Evolutionary conservation across 169 alveolate genomes (phyloP).

Genomic region (Eimeria praecox): DNA sequence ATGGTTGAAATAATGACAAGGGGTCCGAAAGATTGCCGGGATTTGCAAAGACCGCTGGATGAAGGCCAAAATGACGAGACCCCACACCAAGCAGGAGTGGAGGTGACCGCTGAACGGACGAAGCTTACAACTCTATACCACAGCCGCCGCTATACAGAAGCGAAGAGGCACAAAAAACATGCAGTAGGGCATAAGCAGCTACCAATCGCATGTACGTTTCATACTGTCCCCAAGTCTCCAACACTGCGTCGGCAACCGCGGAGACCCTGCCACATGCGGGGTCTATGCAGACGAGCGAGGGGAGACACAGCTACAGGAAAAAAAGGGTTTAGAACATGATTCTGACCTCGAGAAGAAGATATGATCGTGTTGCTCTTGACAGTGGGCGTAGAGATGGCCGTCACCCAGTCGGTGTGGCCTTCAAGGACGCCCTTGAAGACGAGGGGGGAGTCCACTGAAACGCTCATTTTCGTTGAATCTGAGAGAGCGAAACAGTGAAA

Average conservation of each 20-base stretch:
- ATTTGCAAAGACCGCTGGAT: not conserved
- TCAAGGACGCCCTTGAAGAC: conserved; percentile 91
- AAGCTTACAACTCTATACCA: no score
- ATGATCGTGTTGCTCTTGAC: conserved; percentile 93
- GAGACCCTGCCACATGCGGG: not conserved
- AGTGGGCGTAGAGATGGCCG: conserved; percentile 96
- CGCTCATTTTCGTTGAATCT: conserved; percentile 68
- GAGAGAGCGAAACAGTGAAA: conserved; percentile 72
- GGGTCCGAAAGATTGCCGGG: not conserved
- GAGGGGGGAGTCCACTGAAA: conserved; percentile 79
- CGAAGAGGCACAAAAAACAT: not conserved
- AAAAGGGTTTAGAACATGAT: not conserved
- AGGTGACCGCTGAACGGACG: not conserved
- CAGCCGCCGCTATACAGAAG: not conserved
- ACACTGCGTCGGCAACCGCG: conserved; percentile 18
- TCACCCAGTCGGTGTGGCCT: conserved; percentile 97
- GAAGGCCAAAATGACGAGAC: not conserved
- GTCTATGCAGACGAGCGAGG: not conserved
- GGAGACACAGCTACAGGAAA: not conserved
- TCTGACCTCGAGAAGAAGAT: conserved; percentile 95
- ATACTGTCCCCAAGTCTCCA: not conserved
- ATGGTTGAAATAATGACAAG: not conserved
- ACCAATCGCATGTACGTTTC: not conserved
- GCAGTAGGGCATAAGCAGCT: not conserved
- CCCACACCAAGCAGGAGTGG: not conserved